A percentile compares a stretch with the other conserved stretches of the same genome.
Evolutionary conservation across 768 basidiomycete species (phyloP).

Genomic region (Auriscalpium microsporum): DNA sequence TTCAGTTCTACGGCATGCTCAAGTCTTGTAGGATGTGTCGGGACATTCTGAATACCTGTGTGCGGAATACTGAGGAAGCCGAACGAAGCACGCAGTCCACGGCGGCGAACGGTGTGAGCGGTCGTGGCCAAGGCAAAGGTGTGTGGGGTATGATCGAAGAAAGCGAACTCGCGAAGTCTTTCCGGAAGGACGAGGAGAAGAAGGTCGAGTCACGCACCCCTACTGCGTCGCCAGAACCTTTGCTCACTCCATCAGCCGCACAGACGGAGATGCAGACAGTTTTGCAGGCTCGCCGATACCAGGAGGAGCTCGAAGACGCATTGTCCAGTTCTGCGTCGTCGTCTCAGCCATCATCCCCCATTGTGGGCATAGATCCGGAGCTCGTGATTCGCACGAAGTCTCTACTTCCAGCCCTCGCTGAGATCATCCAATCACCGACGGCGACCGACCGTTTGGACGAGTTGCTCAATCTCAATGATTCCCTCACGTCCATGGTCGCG

Average conservation of each 20-base stretch:
- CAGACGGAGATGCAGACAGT: conserved; percentile 38
- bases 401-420: conserved; percentile 42
- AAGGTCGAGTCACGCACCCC: conserved; percentile 31
- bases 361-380: conserved; percentile 25
- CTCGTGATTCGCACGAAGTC: conserved; percentile 43
- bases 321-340: conserved; percentile 18
- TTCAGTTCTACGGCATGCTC: neutral
- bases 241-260: conserved; percentile 8
- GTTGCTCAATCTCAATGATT: conserved; percentile 66
- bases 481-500: conserved; percentile 49
- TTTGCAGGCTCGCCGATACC: conserved; percentile 33
- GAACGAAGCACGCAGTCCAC: conserved; percentile 29
- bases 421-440: conserved; percentile 44
- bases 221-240: conserved; percentile 11
- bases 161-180: conserved; percentile 68
- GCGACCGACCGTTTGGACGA: conserved; percentile 58
- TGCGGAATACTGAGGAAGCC: conserved; percentile 89
- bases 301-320: conserved; percentile 22
- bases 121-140: conserved; percentile 52
- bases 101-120: conserved; percentile 27
- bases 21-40: conserved; percentile 54
- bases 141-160: conserved; percentile 85
- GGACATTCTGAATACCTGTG: conserved; percentile 83
- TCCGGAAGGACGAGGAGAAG: conserved; percentile 51
- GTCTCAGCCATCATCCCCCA: conserved; percentile 8